Conservation (phyloP, 1,284 basidiomycete genomes). For the Rhizoctonia solani region DNA sequence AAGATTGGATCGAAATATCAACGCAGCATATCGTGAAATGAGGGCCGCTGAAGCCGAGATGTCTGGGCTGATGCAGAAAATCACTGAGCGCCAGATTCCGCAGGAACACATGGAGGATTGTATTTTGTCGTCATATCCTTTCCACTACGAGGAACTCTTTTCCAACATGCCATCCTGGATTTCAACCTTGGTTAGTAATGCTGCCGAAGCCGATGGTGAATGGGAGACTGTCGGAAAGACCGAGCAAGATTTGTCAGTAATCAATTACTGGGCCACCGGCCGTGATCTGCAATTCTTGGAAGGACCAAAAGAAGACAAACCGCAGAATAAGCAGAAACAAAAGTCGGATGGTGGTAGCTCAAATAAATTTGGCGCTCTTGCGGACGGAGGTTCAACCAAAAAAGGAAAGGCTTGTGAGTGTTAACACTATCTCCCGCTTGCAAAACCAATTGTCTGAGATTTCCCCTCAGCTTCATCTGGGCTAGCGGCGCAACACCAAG, state of each 20-base stretch:
- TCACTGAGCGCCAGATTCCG: conserved; percentile 49
- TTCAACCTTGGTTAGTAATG: conserved; percentile 18
- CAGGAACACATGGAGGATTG: conserved; percentile 50
- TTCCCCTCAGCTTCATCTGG: no score
- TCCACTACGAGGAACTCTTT: conserved; percentile 50
- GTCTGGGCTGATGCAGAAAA: conserved; percentile 50
- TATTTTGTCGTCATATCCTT: conserved; percentile 51
- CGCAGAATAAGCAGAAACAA: no score
- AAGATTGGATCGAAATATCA: conserved; percentile 50
- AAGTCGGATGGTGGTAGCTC: no score
- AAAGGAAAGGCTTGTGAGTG: no score
- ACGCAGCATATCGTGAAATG: conserved; percentile 46
- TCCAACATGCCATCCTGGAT: conserved; percentile 53
- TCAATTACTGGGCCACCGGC: conserved; percentile 19
- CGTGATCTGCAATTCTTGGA: conserved; percentile 26
- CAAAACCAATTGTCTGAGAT: no score
- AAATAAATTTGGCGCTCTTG: no score
- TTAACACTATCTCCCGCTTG: no score
- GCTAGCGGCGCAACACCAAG: not conserved
- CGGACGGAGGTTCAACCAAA: no score
- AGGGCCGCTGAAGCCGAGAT: conserved; percentile 55
- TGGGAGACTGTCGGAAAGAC: conserved; percentile 26
- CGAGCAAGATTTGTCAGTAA: not conserved
- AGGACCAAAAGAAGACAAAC: not conserved
- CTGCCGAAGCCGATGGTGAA: conserved; percentile 6